These are phyloP conservation scores for Aspergillus bridgeri DNA, from an alignment of 495 filamentous ascomycete genomes.

Conservation along the genomic window DNA sequence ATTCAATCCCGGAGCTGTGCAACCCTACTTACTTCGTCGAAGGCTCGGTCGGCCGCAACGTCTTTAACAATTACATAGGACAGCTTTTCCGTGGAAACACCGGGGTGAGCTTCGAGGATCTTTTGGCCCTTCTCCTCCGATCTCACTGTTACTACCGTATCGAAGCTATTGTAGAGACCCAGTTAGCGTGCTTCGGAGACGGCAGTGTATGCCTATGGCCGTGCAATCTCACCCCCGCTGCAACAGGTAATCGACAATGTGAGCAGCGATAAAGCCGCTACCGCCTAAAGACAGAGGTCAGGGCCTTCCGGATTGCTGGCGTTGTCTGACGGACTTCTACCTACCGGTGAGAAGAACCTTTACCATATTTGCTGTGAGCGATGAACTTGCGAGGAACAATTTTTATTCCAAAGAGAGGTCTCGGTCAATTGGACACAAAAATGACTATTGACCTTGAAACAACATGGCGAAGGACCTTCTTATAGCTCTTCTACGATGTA, in stretches of 20 bases:
- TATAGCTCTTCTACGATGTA: background rate
- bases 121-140: slow-evolving; percentile 72
- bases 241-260: slow-evolving; percentile 74
- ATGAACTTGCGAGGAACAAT: background rate
- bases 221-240: slow-evolving; percentile 44
- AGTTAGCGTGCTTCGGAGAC: background rate
- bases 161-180: slow-evolving; percentile 41
- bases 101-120: slow-evolving; percentile 66
- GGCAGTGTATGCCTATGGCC: background rate
- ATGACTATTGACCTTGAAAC: background rate
- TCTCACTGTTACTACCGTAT: slow-evolving; percentile 81
- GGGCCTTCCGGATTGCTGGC: background rate
- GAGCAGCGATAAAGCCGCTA: slow-evolving; percentile 73
- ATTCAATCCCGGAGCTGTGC: too few species aligned
- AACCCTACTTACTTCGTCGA: slow-evolving; percentile 58
- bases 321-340: background rate
- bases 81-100: slow-evolving; percentile 59
- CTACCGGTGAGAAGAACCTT: slow-evolving; percentile 45
- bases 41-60: slow-evolving; percentile 70
- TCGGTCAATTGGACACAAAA: background rate
- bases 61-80: slow-evolving; percentile 77
- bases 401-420: background rate
- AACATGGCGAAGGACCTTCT: background rate
- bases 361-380: slow-evolving; percentile 27
- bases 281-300: slow-evolving; percentile 44